A percentile compares a stretch with the other conserved stretches of the same genome.
Conservation (phyloP, 441 rosid genomes). For the Mallotus japonicus region DNA sequence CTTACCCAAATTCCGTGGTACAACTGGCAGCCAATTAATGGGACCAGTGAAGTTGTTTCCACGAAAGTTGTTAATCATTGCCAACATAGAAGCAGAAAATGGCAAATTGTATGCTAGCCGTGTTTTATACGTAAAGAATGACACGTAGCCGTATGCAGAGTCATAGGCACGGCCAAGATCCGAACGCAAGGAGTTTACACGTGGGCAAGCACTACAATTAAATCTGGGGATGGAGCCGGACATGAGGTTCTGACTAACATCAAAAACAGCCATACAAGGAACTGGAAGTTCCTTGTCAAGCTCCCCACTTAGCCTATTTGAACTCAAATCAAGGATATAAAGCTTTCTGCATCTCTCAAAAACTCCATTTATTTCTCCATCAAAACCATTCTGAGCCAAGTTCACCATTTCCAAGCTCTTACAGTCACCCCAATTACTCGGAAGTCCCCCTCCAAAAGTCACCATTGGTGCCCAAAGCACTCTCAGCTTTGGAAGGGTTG, state of each 20-base stretch:
- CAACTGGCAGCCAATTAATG: conserved; percentile 33
- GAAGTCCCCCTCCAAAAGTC: conserved; percentile 42
- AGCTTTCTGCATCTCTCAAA: conserved; percentile 47
- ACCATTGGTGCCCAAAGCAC: conserved; percentile 61
- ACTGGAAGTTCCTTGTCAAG: conserved; percentile 42
- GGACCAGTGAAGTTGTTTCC: conserved; percentile 49
- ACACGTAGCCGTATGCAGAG: conserved; percentile 31
- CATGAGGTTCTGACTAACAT: conserved; percentile 43
- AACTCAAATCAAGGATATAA: conserved; percentile 47
- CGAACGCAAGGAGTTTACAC: conserved; percentile 13
- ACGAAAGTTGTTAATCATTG: conserved; percentile 43
- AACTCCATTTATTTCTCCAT: conserved; percentile 35
- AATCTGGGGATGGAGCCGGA: conserved; percentile 49
- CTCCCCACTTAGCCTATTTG: conserved; percentile 46
- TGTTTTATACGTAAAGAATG: conserved; percentile 35
- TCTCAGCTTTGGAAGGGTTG: conserved; percentile 45
- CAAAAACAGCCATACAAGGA: conserved; percentile 57
- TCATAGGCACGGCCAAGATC: conserved; percentile 17
- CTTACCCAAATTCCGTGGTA: conserved; percentile 24
- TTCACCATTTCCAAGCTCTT: conserved; percentile 53
- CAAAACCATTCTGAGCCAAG: conserved; percentile 48
- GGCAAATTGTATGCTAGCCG: conserved; percentile 25
- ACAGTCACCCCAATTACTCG: conserved; percentile 49
- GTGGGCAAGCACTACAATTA: conserved; percentile 27
- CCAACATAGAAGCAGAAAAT: conserved; percentile 16